Evolutionary conservation across 2,329 filamentous ascomycete genomes (phyloP).

Genomic region (Fusarium tupiense): DNA sequence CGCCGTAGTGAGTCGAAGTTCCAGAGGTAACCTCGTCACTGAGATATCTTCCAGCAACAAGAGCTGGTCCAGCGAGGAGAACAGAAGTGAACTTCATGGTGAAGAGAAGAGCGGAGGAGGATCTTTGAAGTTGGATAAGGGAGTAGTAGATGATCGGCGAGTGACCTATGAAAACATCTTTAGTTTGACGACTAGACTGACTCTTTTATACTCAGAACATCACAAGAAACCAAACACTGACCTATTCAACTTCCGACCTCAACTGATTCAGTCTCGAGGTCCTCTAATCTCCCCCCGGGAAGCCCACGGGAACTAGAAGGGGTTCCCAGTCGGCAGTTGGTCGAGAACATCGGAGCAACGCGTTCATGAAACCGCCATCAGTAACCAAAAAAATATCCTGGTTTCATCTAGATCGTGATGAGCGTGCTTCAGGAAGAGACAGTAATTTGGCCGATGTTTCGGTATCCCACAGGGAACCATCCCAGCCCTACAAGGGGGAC

Average conservation of each 20-base stretch:
- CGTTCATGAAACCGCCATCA: conserved; percentile 3
- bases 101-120: not conserved
- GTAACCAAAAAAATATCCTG: not conserved
- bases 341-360: not conserved
- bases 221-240: not conserved
- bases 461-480: not conserved
- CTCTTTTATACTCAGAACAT: not conserved
- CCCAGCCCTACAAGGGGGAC: not conserved
- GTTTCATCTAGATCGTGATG: not conserved
- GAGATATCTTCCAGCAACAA: conserved; percentile 32
- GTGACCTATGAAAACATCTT: not conserved
- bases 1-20: conserved; percentile 61
- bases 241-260: not conserved
- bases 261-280: not conserved
- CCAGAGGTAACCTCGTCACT: conserved; percentile 22
- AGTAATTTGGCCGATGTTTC: conserved; percentile 10
- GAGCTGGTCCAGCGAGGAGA: conserved; percentile 32
- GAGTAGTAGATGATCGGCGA: not conserved
- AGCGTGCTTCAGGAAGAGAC: not conserved
- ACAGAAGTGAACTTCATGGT: conserved; percentile 38
- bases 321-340: not conserved
- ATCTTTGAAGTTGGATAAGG: not conserved
- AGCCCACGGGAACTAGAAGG: conserved; percentile 25
- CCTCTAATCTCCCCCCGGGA: conserved; percentile 9
- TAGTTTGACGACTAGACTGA: not conserved